A percentile compares a stretch with the other conserved stretches of the same genome.
phyloP scores from a whole-genome alignment of 495 filamentous ascomycete species.

The Aspergillus nidulans region DNA sequence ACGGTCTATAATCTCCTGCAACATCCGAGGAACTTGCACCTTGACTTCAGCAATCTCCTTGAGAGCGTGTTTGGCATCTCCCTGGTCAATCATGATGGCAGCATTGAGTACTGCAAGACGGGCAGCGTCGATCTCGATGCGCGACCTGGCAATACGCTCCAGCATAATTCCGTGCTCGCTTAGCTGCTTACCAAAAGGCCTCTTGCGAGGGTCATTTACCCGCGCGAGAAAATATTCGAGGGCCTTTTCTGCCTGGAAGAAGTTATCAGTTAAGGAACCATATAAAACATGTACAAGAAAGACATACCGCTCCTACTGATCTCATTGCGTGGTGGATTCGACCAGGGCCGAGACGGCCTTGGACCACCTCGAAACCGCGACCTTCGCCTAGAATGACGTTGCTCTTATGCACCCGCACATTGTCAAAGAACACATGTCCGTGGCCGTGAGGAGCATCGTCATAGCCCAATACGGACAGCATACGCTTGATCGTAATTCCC shows the following conservation, averaged over 20 bases:
- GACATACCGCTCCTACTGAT: not conserved
- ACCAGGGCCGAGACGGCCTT: not conserved
- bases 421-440: not conserved
- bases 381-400: not conserved
- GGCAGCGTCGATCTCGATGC: not conserved
- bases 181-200: not conserved
- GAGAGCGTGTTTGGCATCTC: slow-evolving; percentile 22
- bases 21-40: slow-evolving; percentile 20
- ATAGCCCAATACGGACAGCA: not conserved
- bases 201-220: not conserved
- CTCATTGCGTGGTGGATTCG: not conserved
- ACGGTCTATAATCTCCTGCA: slow-evolving; percentile 27
- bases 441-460: not conserved
- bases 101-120: not conserved
- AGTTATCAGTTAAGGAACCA: not conserved
- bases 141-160: not conserved
- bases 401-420: not conserved
- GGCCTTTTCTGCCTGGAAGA: not conserved
- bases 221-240: not conserved
- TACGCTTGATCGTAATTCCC: not conserved
- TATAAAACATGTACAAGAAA: not conserved
- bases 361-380: not conserved
- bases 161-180: not conserved
- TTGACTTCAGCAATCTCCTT: slow-evolving; percentile 38
- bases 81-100: not conserved